Evolutionary conservation across 2,329 filamentous ascomycete genomes (phyloP).

Genomic region (Colletotrichum scovillei): DNA sequence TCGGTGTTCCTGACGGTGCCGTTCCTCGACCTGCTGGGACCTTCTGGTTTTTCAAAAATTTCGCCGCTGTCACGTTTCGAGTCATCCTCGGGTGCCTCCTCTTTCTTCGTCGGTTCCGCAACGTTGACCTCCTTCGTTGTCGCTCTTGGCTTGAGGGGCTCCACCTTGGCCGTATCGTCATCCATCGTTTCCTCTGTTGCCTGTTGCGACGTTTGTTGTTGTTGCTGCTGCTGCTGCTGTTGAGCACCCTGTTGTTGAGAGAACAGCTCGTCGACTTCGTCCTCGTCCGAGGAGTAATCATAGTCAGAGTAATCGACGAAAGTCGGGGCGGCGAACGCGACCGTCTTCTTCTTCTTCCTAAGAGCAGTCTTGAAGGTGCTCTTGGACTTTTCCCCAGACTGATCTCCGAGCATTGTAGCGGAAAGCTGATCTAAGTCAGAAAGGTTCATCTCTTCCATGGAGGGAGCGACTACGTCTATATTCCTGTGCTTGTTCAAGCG

Average conservation of each 20-base stretch:
- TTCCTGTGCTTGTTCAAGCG: slow-evolving; percentile 98
- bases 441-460: slow-evolving; percentile 26
- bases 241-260: slow-evolving; percentile 46
- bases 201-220: slow-evolving; percentile 37
- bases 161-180: slow-evolving; percentile 66
- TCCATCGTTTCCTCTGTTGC: slow-evolving; percentile 47
- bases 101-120: slow-evolving; percentile 43
- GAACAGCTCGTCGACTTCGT: slow-evolving; percentile 63
- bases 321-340: slow-evolving; percentile 85
- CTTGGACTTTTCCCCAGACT: slow-evolving; percentile 78
- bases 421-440: slow-evolving; percentile 62
- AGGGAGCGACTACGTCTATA: slow-evolving; percentile 78
- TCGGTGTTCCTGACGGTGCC: slow-evolving; percentile 92
- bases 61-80: slow-evolving; percentile 72
- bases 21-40: slow-evolving; percentile 77
- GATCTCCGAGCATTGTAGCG: slow-evolving; percentile 71
- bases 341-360: slow-evolving; percentile 85
- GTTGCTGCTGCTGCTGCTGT: slow-evolving; percentile 41
- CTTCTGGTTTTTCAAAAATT: slow-evolving; percentile 67
- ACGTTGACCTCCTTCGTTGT: slow-evolving; percentile 54
- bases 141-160: slow-evolving; percentile 63
- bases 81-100: slow-evolving; percentile 50
- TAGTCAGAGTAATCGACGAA: slow-evolving; percentile 90
- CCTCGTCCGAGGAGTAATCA: slow-evolving; percentile 86
- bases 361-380: slow-evolving; percentile 88